phyloP scores from a whole-genome alignment of 768 basidiomycete species.

The Kwoniella sp. region DNA sequence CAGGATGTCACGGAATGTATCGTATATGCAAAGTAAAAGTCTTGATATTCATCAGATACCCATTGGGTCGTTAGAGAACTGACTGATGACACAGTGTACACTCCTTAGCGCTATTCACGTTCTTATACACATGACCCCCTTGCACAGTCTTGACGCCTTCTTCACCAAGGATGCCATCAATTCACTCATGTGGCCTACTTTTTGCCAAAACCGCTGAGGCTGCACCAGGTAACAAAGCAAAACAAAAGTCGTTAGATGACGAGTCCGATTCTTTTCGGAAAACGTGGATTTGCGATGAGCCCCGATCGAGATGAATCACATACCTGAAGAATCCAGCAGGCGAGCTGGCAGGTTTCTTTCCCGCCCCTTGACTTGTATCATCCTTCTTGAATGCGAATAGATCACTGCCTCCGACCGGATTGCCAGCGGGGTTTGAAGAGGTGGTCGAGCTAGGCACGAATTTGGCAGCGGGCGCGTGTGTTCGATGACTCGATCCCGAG shows the following conservation, averaged over 20 bases:
- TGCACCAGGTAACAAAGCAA: background rate
- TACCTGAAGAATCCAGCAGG: constrained; percentile 33
- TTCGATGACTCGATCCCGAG: constrained; percentile 1
- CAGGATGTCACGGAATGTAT: background rate
- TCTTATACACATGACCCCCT: too few relatives aligned
- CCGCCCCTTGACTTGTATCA: background rate
- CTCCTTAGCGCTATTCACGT: too few relatives aligned
- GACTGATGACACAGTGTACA: too few relatives aligned
- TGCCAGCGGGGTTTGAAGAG: background rate
- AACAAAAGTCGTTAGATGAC: too few relatives aligned
- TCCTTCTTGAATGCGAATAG: constrained; percentile 9
- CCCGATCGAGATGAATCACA: constrained; percentile 1
- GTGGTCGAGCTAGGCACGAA: constrained; percentile 10
- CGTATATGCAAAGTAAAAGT: too few relatives aligned
- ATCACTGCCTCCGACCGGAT: constrained; percentile 2
- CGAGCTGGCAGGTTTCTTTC: constrained; percentile 3
- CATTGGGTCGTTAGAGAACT: too few relatives aligned
- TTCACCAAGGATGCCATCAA: too few relatives aligned
- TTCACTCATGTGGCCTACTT: constrained; percentile 2
- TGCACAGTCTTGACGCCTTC: too few relatives aligned
- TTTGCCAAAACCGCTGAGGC: constrained; percentile 25
- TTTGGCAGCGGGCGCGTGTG: constrained; percentile 26
- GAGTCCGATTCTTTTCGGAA: too few relatives aligned
- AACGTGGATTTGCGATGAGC: too few relatives aligned
- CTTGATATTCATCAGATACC: background rate